Evolutionary conservation across 192 early-diverging fungal genomes (phyloP), one percentile per base, ranked within the genome.

Genomic region (Backusella morwellensis): DNA sequence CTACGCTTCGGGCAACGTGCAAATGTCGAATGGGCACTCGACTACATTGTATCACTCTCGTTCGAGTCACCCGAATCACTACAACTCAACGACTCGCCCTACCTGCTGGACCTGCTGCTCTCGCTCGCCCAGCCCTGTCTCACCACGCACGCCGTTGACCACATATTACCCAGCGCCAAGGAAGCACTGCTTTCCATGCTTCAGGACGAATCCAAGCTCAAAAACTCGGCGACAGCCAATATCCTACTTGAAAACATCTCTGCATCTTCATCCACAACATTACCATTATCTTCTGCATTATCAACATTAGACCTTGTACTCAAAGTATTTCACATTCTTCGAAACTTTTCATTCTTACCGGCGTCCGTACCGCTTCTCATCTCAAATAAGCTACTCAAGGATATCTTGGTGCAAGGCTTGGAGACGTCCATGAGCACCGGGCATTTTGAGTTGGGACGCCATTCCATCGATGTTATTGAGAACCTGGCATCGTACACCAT

Each of bases 21-120:
- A 72, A 92, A 94, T 81, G 80, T 93, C 11, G 94, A 95, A 73
- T 94, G 94, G 93, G 93, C 93, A 21, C 91, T 95, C 68, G 85
- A 87, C 73, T 86, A 87, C 50, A 86, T 95, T 12, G 78, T 93
- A 44, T 84, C 87, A 35, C 76, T 94, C 0, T 93, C 93, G 32
- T 86, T 80, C 44, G 86, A 88, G 23, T 83, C 76, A 35, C 75
- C 81, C 41, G 81, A 86, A 35, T 85, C 88, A 50, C 89, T 94
- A 59, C 85, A 86, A 41, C 66, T 94, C 23, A 87, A 87, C 35
- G 84, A 82, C 78, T 85, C 93, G 50, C 88, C 91, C 1, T 86
- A 87, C 23, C 66, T 93, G 19, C 8, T 75, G 12, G 38, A 75
- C 8, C 14, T 75, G 21, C 23, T 75, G 2, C 34, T 75, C 2